A percentile compares a stretch with the other conserved stretches of the same genome.
phyloP scores from a whole-genome alignment of 1,284 basidiomycete genomes.

The Porodaedalea pini region DNA sequence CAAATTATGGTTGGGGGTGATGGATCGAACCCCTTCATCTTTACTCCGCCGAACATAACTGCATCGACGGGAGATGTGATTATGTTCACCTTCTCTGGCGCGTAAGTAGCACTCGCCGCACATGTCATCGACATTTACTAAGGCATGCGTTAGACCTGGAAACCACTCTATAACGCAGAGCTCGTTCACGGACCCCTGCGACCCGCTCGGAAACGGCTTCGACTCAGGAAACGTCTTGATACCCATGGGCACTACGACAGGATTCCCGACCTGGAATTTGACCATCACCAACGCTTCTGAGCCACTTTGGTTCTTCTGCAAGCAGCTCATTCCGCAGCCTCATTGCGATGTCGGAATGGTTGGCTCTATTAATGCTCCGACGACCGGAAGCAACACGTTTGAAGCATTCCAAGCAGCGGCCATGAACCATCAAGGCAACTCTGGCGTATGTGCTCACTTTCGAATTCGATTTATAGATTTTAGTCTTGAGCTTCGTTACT shows the following conservation, averaged over 20 bases:
- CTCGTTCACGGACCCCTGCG: slow-evolving; percentile 43
- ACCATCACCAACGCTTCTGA: slow-evolving; percentile 41
- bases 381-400: slow-evolving; percentile 45
- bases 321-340: slow-evolving; percentile 39
- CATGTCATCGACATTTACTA: not conserved
- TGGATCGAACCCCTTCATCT: slow-evolving; percentile 39
- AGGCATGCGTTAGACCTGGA: slow-evolving; percentile 32
- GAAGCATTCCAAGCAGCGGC: slow-evolving; percentile 39
- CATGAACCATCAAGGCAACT: slow-evolving; percentile 27
- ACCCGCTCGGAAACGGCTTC: slow-evolving; percentile 41
- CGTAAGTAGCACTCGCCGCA: slow-evolving; percentile 29
- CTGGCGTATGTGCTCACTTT: slow-evolving; percentile 31
- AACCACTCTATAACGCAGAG: slow-evolving; percentile 57
- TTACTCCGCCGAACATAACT: slow-evolving; percentile 40
- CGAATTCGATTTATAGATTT: not conserved
- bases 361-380: slow-evolving; percentile 53
- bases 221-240: slow-evolving; percentile 43
- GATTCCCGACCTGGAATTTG: slow-evolving; percentile 41
- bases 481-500: not conserved
- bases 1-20: slow-evolving; percentile 16
- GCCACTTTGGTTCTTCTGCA: slow-evolving; percentile 64
- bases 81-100: slow-evolving; percentile 45
- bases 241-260: slow-evolving; percentile 23
- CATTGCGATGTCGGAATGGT: slow-evolving; percentile 46
- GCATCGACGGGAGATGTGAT: slow-evolving; percentile 44